phyloP scores from a whole-genome alignment of 2,329 filamentous ascomycete species.

The Neocucurbitaria cava region DNA sequence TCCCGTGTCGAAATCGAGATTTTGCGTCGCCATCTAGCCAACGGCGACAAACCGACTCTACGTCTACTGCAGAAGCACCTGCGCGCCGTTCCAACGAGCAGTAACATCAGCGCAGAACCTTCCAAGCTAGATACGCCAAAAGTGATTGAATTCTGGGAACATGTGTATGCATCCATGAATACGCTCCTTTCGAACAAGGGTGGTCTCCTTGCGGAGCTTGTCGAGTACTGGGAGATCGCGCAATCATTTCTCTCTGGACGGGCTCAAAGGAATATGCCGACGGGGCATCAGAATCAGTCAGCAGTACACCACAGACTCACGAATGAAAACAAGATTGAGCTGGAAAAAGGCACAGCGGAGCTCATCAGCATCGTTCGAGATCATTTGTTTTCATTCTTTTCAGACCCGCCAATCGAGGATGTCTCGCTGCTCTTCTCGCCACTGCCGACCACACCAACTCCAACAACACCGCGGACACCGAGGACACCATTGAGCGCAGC shows the following conservation, averaged over 20 bases:
- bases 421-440: constrained; percentile 88
- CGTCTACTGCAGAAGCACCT: constrained; percentile 77
- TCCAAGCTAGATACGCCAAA: constrained; percentile 76
- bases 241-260: constrained; percentile 89
- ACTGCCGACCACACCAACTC: constrained; percentile 69
- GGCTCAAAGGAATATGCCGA: constrained; percentile 79
- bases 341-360: constrained; percentile 80
- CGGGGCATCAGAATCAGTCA: constrained; percentile 82
- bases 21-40: constrained; percentile 79
- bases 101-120: constrained; percentile 60
- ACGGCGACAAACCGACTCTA: constrained; percentile 72
- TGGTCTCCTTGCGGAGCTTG: constrained; percentile 84
- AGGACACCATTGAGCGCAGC: constrained; percentile 61
- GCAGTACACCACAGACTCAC: constrained; percentile 81
- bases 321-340: constrained; percentile 69
- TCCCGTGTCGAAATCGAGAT: constrained; percentile 92
- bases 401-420: constrained; percentile 87
- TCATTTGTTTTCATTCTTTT: constrained; percentile 81
- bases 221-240: constrained; percentile 93
- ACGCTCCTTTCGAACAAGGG: constrained; percentile 75
- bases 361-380: constrained; percentile 85
- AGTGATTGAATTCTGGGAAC: constrained; percentile 91
- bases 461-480: constrained; percentile 69
- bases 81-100: constrained; percentile 73
- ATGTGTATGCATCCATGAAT: constrained; percentile 76